Evolutionary conservation across 768 basidiomycete genomes (phyloP).

Genomic region (Amanita pallidorosea): DNA sequence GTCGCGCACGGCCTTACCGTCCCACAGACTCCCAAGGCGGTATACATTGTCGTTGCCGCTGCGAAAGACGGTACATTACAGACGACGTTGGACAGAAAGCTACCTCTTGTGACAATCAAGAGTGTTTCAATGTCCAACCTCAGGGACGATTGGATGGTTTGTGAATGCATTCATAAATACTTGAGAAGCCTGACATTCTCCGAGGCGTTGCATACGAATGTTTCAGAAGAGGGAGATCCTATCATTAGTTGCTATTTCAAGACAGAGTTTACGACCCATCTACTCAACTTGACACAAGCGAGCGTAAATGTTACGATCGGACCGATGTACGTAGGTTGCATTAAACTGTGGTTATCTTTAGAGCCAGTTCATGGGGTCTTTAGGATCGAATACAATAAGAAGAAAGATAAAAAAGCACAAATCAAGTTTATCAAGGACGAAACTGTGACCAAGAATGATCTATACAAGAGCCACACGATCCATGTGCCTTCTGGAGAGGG

Average conservation of each 20-base stretch:
- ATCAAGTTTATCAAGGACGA: conserved; percentile 91
- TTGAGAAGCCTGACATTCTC: conserved; percentile 1
- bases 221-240: conserved; percentile 91
- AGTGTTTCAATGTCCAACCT: conserved; percentile 80
- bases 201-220: conserved; percentile 67
- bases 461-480: conserved; percentile 91
- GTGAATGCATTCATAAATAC: conserved; percentile 11
- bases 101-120: conserved; percentile 81
- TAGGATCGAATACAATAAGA: conserved; percentile 87
- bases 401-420: conserved; percentile 87
- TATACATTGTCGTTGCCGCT: conserved; percentile 61
- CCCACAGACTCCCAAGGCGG: conserved; percentile 70
- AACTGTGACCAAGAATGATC: conserved; percentile 61
- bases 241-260: conserved; percentile 89
- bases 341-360: not conserved
- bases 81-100: conserved; percentile 72
- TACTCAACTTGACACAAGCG: conserved; percentile 73
- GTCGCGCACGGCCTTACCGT: not conserved
- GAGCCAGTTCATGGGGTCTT: not conserved
- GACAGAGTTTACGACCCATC: conserved; percentile 81
- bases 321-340: conserved; percentile 49
- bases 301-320: conserved; percentile 63
- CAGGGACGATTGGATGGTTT: conserved; percentile 91
- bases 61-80: conserved; percentile 49
- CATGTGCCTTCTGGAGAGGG: conserved; percentile 86